Evolutionary conservation across 441 rosid species (phyloP).

Genomic region (Iberis amara): DNA sequence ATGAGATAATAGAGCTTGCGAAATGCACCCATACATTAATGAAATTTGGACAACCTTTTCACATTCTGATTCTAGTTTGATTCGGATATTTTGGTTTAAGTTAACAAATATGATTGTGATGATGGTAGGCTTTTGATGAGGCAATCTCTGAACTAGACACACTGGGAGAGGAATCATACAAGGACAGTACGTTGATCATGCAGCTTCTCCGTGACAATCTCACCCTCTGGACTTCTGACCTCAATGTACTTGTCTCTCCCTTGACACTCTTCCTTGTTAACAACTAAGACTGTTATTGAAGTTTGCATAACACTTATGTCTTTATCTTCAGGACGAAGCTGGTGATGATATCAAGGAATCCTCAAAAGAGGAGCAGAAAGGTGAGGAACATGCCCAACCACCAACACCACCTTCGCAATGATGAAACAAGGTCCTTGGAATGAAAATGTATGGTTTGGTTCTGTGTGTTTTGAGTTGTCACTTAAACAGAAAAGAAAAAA

Average conservation of each 20-base stretch:
- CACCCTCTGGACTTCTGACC: constrained; percentile 93
- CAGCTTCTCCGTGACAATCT: constrained; percentile 82
- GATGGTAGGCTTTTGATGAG: constrained; percentile 39
- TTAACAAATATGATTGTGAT: background rate
- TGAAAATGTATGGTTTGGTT: constrained; percentile 30
- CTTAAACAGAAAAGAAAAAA: background rate
- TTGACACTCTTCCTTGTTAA: background rate
- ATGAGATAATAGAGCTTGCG: too few relatives aligned
- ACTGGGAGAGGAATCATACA: constrained; percentile 91
- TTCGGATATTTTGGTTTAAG: background rate
- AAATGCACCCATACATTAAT: too few relatives aligned
- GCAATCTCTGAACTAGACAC: constrained; percentile 44
- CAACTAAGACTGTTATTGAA: background rate
- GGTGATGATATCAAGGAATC: constrained; percentile 89
- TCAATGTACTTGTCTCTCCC: constrained; percentile 39
- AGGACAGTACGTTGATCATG: constrained; percentile 39
- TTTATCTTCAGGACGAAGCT: constrained; percentile 58
- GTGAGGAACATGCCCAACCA: constrained; percentile 10
- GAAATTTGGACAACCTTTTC: too few relatives aligned
- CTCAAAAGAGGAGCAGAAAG: constrained; percentile 49
- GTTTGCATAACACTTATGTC: constrained; percentile 10
- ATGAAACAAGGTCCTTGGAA: constrained; percentile 11
- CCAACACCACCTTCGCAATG: constrained; percentile 30
- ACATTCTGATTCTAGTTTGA: too few relatives aligned
- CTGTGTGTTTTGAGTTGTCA: too few relatives aligned